These are phyloP conservation scores for Pelargonium australe DNA, from an alignment of 441 rosid genomes.

Conservation along the genomic window DNA sequence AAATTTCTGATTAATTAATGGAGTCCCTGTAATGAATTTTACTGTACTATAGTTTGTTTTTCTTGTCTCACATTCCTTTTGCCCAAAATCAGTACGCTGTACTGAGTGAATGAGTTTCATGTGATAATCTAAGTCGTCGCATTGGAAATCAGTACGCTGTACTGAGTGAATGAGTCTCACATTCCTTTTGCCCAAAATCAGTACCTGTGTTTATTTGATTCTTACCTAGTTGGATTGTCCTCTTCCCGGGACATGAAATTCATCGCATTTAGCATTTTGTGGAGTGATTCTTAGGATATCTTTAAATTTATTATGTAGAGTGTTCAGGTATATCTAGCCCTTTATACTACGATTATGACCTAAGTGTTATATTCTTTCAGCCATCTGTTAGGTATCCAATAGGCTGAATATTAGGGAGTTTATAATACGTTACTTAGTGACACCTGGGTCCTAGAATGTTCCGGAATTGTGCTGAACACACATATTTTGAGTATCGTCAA, in stretches of 20 bases:
- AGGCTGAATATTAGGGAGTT: not conserved
- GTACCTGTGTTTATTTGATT: not conserved
- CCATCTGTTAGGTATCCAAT: not conserved
- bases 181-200: too few species aligned
- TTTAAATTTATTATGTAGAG: not conserved
- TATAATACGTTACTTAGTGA: not conserved
- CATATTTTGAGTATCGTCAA: not conserved
- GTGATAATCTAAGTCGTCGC: not conserved
- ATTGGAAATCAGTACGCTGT: not conserved
- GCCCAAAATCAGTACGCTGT: not conserved
- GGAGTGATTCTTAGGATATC: not conserved
- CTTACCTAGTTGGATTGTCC: not conserved
- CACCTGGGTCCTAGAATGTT: not conserved
- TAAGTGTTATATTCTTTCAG: not conserved
- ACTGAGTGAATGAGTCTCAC: too few species aligned
- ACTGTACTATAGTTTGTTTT: not conserved
- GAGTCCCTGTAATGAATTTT: not conserved
- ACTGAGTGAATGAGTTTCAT: not conserved
- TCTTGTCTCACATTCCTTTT: not conserved
- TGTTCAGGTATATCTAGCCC: not conserved
- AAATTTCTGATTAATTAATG: not conserved
- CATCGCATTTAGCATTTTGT: not conserved
- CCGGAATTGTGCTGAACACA: not conserved
- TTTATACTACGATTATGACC: not conserved
- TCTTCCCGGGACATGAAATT: too few species aligned